Evolutionary conservation across 495 filamentous ascomycete species (phyloP).

Genomic region (Lineolata rhizophorae): DNA sequence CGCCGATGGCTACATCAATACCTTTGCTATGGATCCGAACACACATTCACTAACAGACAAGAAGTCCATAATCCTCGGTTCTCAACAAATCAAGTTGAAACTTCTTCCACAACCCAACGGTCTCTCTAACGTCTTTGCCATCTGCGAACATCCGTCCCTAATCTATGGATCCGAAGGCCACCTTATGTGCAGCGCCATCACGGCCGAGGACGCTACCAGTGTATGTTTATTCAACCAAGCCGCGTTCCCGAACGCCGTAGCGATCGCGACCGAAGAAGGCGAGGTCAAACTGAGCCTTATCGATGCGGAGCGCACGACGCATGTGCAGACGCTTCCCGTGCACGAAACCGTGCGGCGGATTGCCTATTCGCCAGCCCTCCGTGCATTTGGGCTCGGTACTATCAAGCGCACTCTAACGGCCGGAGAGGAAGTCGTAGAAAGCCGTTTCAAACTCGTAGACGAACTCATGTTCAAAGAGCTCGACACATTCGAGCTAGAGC

Average conservation of each 20-base stretch:
- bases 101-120: conserved; percentile 41
- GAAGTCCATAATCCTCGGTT: conserved; percentile 71
- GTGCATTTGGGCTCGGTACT: conserved; percentile 70
- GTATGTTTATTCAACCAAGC: conserved; percentile 65
- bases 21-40: conserved; percentile 44
- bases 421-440: conserved; percentile 34
- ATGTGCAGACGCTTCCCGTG: conserved; percentile 58
- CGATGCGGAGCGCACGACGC: conserved; percentile 67
- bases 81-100: conserved; percentile 60
- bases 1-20: conserved; percentile 82
- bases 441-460: conserved; percentile 33
- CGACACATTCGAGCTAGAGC: conserved; percentile 21
- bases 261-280: conserved; percentile 47
- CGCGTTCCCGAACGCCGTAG: conserved; percentile 61
- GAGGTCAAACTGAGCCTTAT: conserved; percentile 65
- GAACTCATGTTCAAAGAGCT: conserved; percentile 20
- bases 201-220: conserved; percentile 60
- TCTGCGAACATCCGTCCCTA: conserved; percentile 78
- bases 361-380: conserved; percentile 58
- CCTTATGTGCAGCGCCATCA: conserved; percentile 87
- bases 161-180: conserved; percentile 78
- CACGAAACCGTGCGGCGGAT: conserved; percentile 70
- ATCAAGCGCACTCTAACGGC: conserved; percentile 39
- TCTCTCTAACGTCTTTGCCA: conserved; percentile 70
- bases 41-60: conserved; percentile 40